Conservation (phyloP, 2,329 filamentous ascomycete species). For the Magnaporthiopsis incrustans region DNA sequence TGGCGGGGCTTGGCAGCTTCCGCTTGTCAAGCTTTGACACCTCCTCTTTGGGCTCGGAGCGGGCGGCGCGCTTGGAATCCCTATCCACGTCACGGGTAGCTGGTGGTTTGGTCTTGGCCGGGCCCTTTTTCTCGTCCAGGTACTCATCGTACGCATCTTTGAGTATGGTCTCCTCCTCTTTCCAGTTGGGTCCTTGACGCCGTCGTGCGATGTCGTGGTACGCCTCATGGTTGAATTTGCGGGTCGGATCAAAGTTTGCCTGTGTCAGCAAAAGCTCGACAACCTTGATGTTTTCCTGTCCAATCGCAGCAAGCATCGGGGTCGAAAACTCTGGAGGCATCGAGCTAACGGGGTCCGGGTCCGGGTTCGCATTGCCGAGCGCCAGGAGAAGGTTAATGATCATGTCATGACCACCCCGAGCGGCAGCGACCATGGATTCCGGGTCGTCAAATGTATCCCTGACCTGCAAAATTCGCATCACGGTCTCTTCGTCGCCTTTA, state of each 20-base stretch:
- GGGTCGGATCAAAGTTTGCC: constrained; percentile 72
- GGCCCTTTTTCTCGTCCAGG: constrained; percentile 42
- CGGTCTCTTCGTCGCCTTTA: constrained; percentile 53
- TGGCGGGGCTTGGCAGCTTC: constrained; percentile 39
- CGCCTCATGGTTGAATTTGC: constrained; percentile 65
- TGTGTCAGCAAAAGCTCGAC: constrained; percentile 73
- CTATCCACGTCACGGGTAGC: constrained; percentile 30
- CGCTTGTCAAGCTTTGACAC: constrained; percentile 32
- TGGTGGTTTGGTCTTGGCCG: constrained; percentile 42
- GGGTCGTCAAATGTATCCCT: constrained; percentile 62
- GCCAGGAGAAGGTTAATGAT: constrained; percentile 73
- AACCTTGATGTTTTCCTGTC: constrained; percentile 77
- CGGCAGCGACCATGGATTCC: constrained; percentile 82
- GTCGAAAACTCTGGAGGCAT: constrained; percentile 68
- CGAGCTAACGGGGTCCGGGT: constrained; percentile 58
- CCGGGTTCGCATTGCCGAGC: constrained; percentile 56
- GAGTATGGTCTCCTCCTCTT: constrained; percentile 75
- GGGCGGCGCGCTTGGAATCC: constrained; percentile 34
- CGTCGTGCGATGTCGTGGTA: constrained; percentile 84
- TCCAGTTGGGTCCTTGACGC: constrained; percentile 79
- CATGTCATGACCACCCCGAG: constrained; percentile 82
- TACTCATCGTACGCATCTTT: constrained; percentile 66
- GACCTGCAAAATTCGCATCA: constrained; percentile 53
- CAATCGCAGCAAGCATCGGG: constrained; percentile 90
- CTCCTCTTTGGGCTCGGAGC: constrained; percentile 38